Percentiles rank a stretch among this genome's conserved stretches.
Evolutionary conservation across 2,329 filamentous ascomycete genomes (phyloP).

Genomic region (Colletotrichum navitas): DNA sequence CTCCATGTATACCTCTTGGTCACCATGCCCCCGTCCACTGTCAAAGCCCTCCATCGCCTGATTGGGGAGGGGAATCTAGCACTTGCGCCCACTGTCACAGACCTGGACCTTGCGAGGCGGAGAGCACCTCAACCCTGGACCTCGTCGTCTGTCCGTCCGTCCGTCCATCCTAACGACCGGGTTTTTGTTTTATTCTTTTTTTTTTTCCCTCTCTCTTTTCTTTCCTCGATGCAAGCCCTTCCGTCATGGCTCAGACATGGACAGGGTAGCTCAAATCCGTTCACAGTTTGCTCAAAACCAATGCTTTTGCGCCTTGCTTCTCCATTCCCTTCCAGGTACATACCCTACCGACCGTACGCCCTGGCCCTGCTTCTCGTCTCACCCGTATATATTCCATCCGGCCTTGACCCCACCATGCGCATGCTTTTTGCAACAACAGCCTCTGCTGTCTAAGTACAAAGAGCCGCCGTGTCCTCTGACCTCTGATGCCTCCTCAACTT

Average conservation of each 20-base stretch:
- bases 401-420: slow-evolving; percentile 31
- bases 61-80: slow-evolving; percentile 42
- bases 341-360: slow-evolving; percentile 31
- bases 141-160: slow-evolving; percentile 33
- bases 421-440: not conserved
- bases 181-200: slow-evolving; percentile 34
- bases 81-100: slow-evolving; percentile 43
- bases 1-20: slow-evolving; percentile 32
- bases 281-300: slow-evolving; percentile 40
- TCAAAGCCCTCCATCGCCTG: slow-evolving; percentile 44
- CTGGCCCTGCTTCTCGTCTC: slow-evolving; percentile 36
- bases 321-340: slow-evolving; percentile 27
- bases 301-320: slow-evolving; percentile 39
- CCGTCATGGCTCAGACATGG: slow-evolving; percentile 44
- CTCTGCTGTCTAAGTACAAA: slow-evolving; percentile 20
- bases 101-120: slow-evolving; percentile 42
- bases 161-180: slow-evolving; percentile 42
- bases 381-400: slow-evolving; percentile 41
- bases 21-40: slow-evolving; percentile 42
- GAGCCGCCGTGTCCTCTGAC: slow-evolving; percentile 22
- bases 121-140: slow-evolving; percentile 43
- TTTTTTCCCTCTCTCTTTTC: too few species aligned
- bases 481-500: slow-evolving; percentile 2
- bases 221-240: slow-evolving; percentile 42
- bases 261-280: slow-evolving; percentile 42